Conservation (phyloP, 2,329 filamentous ascomycete genomes). For the Kalaharituber pfeilii region DNA sequence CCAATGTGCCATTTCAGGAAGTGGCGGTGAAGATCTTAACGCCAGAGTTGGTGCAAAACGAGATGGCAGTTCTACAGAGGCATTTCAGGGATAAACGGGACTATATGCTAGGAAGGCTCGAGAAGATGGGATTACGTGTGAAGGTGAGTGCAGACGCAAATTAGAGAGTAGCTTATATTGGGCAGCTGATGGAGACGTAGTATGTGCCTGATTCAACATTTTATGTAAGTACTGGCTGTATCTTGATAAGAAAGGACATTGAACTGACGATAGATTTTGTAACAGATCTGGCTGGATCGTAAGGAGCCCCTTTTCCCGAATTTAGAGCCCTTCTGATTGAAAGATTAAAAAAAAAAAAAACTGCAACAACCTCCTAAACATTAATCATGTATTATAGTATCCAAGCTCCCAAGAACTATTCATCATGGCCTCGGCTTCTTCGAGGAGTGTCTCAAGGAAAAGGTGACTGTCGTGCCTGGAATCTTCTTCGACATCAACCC, state of each 20-base stretch:
- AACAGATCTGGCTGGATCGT: slow-evolving; percentile 11
- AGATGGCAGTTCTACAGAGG: slow-evolving; percentile 76
- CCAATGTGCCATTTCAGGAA: slow-evolving; percentile 90
- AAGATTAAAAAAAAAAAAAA: too few species aligned
- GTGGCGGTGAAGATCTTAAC: slow-evolving; percentile 88
- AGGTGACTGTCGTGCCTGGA: slow-evolving; percentile 88
- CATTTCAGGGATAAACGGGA: slow-evolving; percentile 92
- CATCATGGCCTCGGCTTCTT: slow-evolving; percentile 94
- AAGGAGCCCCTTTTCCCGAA: neutral
- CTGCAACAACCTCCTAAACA: too few species aligned
- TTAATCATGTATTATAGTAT: slow-evolving; percentile 9
- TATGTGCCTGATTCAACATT: slow-evolving; percentile 82
- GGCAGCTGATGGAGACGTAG: slow-evolving; percentile 9
- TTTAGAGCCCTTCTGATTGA: neutral
- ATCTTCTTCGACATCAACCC: slow-evolving; percentile 98
- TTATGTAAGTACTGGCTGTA: slow-evolving; percentile 61
- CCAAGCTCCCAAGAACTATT: slow-evolving; percentile 56
- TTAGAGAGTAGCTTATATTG: neutral
- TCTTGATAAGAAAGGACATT: too few species aligned
- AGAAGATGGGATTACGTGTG: slow-evolving; percentile 73
- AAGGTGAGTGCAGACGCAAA: slow-evolving; percentile 27
- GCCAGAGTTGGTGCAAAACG: slow-evolving; percentile 55
- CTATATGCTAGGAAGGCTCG: slow-evolving; percentile 64
- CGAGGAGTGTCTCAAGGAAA: slow-evolving; percentile 78
- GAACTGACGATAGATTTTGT: too few species aligned